Conservation (phyloP, 2,329 filamentous ascomycete species). For the Arthrobotrys entomopaga region DNA sequence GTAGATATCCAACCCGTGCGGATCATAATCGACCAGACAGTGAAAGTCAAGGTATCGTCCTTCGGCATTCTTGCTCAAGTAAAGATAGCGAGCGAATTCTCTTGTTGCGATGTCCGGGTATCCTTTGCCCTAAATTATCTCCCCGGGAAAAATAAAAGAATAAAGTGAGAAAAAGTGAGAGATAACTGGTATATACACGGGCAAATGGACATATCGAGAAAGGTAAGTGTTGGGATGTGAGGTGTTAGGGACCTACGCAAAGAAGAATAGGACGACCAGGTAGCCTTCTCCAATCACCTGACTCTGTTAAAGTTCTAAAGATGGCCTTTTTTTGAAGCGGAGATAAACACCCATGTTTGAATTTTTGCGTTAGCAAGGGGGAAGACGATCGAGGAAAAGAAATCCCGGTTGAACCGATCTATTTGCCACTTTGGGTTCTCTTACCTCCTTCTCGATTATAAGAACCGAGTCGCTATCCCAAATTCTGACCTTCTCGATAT, state of each 20-base stretch:
- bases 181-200: conserved; percentile 17
- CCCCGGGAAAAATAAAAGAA: not conserved
- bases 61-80: conserved; percentile 65
- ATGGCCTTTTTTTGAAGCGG: conserved; percentile 21
- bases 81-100: conserved; percentile 70
- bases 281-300: conserved; percentile 52
- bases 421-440: conserved; percentile 24
- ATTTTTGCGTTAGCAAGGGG: not conserved
- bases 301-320: conserved; percentile 51
- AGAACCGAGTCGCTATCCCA: conserved; percentile 71
- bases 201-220: conserved; percentile 1
- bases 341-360: conserved; percentile 10
- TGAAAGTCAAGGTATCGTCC: conserved; percentile 66
- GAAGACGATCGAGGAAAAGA: conserved; percentile 1
- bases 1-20: conserved; percentile 78
- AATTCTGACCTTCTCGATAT: conserved; percentile 67
- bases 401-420: conserved; percentile 31
- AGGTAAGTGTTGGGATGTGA: conserved; percentile 22
- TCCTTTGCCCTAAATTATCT: conserved; percentile 72
- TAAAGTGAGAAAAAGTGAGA: not conserved
- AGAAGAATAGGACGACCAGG: conserved; percentile 47
- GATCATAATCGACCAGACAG: conserved; percentile 78
- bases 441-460: conserved; percentile 81
- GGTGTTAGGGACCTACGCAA: conserved; percentile 31
- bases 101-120: conserved; percentile 80